These are phyloP conservation scores for Colletotrichum sp. DNA, from an alignment of 2,329 filamentous ascomycete genomes.

Conservation along the genomic window DNA sequence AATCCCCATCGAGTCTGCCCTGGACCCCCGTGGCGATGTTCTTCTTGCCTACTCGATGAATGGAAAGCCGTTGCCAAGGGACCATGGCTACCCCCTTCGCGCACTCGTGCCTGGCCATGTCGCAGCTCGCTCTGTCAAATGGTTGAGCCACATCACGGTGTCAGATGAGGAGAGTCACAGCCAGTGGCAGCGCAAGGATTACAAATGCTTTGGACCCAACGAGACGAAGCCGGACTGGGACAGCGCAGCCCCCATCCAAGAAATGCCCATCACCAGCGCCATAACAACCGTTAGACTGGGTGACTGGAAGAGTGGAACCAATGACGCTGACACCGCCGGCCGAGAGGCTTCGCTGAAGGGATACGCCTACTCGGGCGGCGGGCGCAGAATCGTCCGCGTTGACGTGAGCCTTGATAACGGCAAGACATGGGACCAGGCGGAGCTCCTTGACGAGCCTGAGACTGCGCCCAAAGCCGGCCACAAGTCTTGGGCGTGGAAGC, in stretches of 20 bases:
- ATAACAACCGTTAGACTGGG: slow-evolving; percentile 59
- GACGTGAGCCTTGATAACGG: slow-evolving; percentile 70
- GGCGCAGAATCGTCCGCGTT: slow-evolving; percentile 69
- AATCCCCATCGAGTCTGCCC: slow-evolving; percentile 62
- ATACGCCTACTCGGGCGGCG: slow-evolving; percentile 73
- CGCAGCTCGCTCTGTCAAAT: slow-evolving; percentile 72
- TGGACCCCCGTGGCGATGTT: slow-evolving; percentile 68
- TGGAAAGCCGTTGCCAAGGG: slow-evolving; percentile 62
- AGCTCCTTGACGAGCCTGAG: slow-evolving; percentile 56
- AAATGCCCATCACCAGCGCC: slow-evolving; percentile 71
- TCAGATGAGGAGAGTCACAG: slow-evolving; percentile 70
- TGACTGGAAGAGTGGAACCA: slow-evolving; percentile 30
- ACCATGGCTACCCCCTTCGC: slow-evolving; percentile 70
- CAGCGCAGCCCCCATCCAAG: slow-evolving; percentile 67
- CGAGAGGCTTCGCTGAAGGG: slow-evolving; percentile 53
- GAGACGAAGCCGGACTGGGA: slow-evolving; percentile 67
- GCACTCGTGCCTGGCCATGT: slow-evolving; percentile 69
- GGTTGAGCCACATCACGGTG: slow-evolving; percentile 68
- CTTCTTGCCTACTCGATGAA: slow-evolving; percentile 74
- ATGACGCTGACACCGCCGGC: background rate
- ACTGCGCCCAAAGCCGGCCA: slow-evolving; percentile 36
- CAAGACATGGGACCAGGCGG: slow-evolving; percentile 67
- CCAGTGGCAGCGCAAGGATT: slow-evolving; percentile 71
- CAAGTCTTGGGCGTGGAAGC: slow-evolving; percentile 67
- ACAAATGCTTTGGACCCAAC: slow-evolving; percentile 73